Base-by-base conservation (phyloP, 2,329 filamentous ascomycete genomes). In the Apiospora pterosperma region DNA sequence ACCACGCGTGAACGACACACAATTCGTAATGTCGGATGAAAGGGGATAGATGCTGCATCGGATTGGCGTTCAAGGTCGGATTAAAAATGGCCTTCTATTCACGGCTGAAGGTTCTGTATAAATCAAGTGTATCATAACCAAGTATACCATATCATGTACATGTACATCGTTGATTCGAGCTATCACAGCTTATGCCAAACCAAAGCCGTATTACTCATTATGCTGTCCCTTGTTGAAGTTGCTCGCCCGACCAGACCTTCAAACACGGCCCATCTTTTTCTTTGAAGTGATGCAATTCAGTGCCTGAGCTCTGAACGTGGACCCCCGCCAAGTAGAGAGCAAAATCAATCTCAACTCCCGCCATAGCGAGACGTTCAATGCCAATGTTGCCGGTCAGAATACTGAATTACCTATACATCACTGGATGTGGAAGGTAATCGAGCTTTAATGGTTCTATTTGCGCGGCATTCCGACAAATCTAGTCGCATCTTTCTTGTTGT, bases 11-110 rank as follows among this genome's bases (percentile, higher is more conserved):
- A 48, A 16, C 36, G 14, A 39, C 36, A 23, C 36, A 25, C 23
- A 10, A 25, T 4, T 36, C 28, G 23, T 31, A 41, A n/a, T 41
- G 59, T 21, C 11, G 34, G 12, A 61, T 61, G 19, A 60, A 60
- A 41, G 23, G 64, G 68, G 42, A 62, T 59, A 52, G 16, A 62
- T 55, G 59, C 59, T 44, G 62, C 62, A 66, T 59, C 28, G 61
- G 58, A 25, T 59, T 52, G 64, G 64, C 12, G 70, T 77, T 62
- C 75, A 71, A 71, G 64, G 25, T 23, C 62, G 65, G 65, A 34
- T 55, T 34, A 10, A 34, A 34, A 31, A 55, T 19, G 28, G 16
- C 48, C 28, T 31, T 21, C 19, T 55, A 34, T 55, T 55, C 48
- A 55, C 34, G 28, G 48, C 16, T 34, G 48, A 55, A 55, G n/a